These are phyloP conservation scores for Tinospora cordifolia DNA, from an alignment of 164 flowering plant species.

Conservation along the genomic window DNA sequence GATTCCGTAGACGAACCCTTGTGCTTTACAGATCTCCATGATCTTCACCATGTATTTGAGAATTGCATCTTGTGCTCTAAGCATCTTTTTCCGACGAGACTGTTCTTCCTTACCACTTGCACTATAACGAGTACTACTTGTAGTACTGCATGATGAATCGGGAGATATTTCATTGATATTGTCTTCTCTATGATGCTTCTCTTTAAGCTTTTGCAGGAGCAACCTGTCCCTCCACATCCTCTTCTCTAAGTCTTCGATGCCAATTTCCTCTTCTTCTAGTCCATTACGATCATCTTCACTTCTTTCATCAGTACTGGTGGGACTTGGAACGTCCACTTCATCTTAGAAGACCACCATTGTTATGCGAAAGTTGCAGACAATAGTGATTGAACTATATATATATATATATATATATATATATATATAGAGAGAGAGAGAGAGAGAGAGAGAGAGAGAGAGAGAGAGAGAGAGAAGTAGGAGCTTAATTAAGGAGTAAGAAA, in stretches of 20 bases:
- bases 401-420: no score
- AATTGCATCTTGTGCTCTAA: slow-evolving; percentile 8
- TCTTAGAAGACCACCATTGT: not conserved
- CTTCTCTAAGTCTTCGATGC: not conserved
- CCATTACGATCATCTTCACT: not conserved
- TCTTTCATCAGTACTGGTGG: not conserved
- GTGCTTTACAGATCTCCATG: slow-evolving; percentile 5
- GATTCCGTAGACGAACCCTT: slow-evolving; percentile 3
- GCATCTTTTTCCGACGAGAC: slow-evolving; percentile 6
- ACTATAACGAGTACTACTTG: not conserved
- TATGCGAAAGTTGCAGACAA: not conserved
- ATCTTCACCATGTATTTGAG: slow-evolving; percentile 9
- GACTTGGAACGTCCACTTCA: not conserved
- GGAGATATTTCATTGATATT: no score
- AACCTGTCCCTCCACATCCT: slow-evolving; percentile 7
- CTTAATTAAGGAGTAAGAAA: no score
- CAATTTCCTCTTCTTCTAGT: slow-evolving; percentile 5
- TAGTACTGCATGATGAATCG: not conserved
- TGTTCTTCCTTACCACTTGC: slow-evolving; percentile 1
- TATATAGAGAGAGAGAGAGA: no score
- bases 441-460: no score
- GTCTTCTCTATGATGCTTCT: slow-evolving; percentile 5
- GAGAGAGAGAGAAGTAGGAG: no score
- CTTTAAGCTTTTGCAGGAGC: not conserved
- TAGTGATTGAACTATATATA: no score